These are phyloP conservation scores for Xerocomus amazonicus DNA, from an alignment of 1,284 basidiomycete genomes.

Conservation along the genomic window DNA sequence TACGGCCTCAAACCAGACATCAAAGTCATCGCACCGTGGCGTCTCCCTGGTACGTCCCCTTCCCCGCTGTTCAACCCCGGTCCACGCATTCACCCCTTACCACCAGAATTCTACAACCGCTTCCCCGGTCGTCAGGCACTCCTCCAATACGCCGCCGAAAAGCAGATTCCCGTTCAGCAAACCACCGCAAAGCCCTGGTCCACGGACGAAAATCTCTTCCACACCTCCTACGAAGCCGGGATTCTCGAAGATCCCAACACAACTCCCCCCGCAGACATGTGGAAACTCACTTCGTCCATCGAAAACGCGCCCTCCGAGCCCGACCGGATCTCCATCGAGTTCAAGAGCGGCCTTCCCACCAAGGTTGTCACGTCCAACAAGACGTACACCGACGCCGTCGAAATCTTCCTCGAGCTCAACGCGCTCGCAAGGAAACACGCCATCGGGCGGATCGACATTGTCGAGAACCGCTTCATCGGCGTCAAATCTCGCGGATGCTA, in stretches of 20 bases:
- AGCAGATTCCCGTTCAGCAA: constrained; percentile 91
- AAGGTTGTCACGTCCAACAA: constrained; percentile 66
- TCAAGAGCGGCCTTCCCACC: constrained; percentile 81
- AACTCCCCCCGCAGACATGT: constrained; percentile 98
- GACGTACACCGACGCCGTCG: constrained; percentile 86
- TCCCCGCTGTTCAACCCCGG: not conserved
- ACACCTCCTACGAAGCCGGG: constrained; percentile 99
- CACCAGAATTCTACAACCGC: constrained; percentile 92
- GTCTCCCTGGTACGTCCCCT: constrained; percentile 69
- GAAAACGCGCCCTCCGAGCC: constrained; percentile 80
- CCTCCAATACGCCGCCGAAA: constrained; percentile 85
- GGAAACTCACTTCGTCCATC: constrained; percentile 91
- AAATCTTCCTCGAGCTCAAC: constrained; percentile 93
- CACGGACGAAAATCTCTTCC: constrained; percentile 98
- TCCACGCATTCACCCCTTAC: not conserved
- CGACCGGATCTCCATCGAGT: constrained; percentile 83
- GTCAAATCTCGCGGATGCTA: constrained; percentile 99
- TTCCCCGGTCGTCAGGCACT: constrained; percentile 95
- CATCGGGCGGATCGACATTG: constrained; percentile 96
- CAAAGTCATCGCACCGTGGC: constrained; percentile 99
- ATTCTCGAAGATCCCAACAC: constrained; percentile 97
- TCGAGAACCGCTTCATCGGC: constrained; percentile 99
- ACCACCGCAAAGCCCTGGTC: constrained; percentile 99
- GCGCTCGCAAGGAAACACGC: constrained; percentile 92
- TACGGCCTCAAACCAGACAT: constrained; percentile 98